Conservation (phyloP, 192 early-diverging fungal genomes). For the Backusella parvicylindrica region DNA sequence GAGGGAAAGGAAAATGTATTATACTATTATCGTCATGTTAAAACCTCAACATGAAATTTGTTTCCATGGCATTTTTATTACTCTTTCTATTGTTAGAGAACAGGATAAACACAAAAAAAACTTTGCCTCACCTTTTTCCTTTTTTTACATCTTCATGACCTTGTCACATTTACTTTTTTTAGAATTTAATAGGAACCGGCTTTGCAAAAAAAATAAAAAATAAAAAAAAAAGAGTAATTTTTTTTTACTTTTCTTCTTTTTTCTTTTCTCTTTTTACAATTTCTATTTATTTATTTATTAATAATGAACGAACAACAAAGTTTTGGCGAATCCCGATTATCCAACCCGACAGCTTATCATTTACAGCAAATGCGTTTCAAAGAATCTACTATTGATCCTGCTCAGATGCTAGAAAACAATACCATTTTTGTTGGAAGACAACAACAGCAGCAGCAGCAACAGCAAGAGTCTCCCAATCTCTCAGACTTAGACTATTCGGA, state of each 20-base stretch:
- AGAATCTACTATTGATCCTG: conserved; percentile 11
- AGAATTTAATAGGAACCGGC: not conserved
- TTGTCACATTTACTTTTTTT: conserved; percentile 3
- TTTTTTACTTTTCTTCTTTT: not conserved
- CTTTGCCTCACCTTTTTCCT: not conserved
- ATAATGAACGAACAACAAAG: not conserved
- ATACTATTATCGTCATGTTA: not conserved
- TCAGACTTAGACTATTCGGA: conserved; percentile 31
- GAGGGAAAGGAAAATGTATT: no score
- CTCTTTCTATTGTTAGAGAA: not conserved
- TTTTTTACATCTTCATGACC: not conserved
- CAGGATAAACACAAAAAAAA: not conserved
- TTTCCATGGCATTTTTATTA: not conserved
- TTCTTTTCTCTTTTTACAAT: not conserved
- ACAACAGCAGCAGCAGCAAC: conserved; percentile 20
- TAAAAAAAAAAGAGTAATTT: not conserved
- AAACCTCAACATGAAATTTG: not conserved
- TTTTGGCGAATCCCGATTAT: conserved; percentile 5
- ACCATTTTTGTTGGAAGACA: not conserved
- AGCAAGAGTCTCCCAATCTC: conserved; percentile 20
- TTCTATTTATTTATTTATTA: conserved; percentile 4
- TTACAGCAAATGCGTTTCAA: conserved; percentile 26
- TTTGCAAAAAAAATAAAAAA: not conserved
- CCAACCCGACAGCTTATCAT: conserved; percentile 24
- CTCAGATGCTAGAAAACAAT: conserved; percentile 12